phyloP scores from a whole-genome alignment of 495 filamentous ascomycete species.

The Tuber microsphaerosporum region DNA sequence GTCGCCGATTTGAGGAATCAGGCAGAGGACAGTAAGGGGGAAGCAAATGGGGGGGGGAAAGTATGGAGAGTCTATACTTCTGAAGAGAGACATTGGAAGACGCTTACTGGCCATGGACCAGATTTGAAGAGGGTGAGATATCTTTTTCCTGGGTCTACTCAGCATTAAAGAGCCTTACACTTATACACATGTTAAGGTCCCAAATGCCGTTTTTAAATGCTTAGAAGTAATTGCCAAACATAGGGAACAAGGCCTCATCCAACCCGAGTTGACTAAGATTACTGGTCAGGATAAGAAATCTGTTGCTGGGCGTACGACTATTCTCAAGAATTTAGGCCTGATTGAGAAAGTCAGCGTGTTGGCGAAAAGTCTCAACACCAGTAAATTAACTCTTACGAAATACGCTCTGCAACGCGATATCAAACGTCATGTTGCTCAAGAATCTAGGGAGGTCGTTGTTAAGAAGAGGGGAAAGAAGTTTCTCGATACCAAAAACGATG shows the following conservation, averaged over 20 bases:
- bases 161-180: conserved; percentile 5
- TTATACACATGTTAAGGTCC: conserved; percentile 22
- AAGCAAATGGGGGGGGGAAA: conserved; percentile 27
- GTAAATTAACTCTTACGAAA: conserved; percentile 56
- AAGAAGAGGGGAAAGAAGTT: conserved; percentile 28
- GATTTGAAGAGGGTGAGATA: conserved; percentile 57
- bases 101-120: conserved; percentile 69
- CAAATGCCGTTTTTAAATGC: conserved; percentile 53
- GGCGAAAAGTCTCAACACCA: conserved; percentile 59
- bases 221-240: conserved; percentile 73
- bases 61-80: conserved; percentile 50
- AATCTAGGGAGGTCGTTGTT: conserved; percentile 24
- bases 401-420: conserved; percentile 47
- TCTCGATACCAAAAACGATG: conserved; percentile 25
- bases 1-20: conserved; percentile 36
- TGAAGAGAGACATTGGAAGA: conserved; percentile 64
- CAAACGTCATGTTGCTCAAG: conserved; percentile 28
- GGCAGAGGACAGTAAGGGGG: conserved; percentile 18
- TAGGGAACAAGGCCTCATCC: conserved; percentile 63
- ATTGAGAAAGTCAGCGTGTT: conserved; percentile 71
- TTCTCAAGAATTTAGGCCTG: conserved; percentile 68
- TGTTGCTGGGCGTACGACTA: conserved; percentile 71
- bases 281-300: conserved; percentile 87
- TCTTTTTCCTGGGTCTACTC: conserved; percentile 34
- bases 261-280: conserved; percentile 65